phyloP scores from a whole-genome alignment of 495 filamentous ascomycete genomes.

The Pseudevernia furfuracea region DNA sequence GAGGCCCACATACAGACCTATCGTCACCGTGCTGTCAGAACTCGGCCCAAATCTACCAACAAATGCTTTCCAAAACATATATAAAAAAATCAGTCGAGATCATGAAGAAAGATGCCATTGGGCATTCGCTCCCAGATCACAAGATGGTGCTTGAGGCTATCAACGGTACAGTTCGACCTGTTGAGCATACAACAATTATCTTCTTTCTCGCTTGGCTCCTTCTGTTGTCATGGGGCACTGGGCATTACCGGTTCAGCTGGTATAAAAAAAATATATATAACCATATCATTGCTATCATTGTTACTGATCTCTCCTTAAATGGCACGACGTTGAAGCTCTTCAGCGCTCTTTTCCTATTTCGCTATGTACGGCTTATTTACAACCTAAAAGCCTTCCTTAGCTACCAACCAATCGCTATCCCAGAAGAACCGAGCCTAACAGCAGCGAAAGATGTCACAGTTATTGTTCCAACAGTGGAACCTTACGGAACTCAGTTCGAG shows the following conservation, averaged over 20 bases:
- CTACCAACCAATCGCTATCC: neutral
- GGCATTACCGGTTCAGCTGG: neutral
- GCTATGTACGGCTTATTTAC: neutral
- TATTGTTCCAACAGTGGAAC: conserved; percentile 4
- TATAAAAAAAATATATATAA: no score
- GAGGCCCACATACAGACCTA: no score
- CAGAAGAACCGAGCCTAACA: neutral
- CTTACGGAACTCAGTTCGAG: neutral
- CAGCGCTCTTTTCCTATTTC: neutral
- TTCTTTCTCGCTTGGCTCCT: neutral
- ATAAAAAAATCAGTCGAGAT: no score
- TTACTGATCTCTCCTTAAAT: neutral
- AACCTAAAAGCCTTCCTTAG: neutral
- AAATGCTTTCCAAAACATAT: neutral
- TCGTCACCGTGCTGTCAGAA: no score
- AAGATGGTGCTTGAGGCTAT: neutral
- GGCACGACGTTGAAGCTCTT: neutral
- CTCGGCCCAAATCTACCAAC: neutral
- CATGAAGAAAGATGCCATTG: no score
- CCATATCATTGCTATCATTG: neutral
- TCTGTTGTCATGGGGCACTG: no score
- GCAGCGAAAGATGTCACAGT: conserved; percentile 12
- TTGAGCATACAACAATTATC: neutral
- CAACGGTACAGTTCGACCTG: no score
- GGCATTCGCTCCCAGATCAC: neutral